These are phyloP conservation scores for Fusarium mexicanum DNA, from an alignment of 2,329 filamentous ascomycete genomes.

Conservation along the genomic window DNA sequence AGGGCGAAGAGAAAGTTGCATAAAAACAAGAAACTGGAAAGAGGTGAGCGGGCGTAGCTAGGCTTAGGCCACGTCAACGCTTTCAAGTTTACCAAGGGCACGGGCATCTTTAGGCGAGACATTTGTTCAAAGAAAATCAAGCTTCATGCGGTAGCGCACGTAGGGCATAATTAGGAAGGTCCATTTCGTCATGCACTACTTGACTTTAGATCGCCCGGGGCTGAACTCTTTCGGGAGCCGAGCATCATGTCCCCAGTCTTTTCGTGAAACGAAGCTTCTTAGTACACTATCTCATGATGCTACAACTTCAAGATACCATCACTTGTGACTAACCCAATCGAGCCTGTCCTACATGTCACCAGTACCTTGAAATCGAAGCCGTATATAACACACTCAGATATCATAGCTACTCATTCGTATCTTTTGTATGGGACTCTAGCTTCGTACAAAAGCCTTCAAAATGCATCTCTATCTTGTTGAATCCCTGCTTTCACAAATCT, in stretches of 20 bases:
- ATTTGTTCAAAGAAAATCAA: neutral
- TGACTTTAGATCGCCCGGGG: accelerated
- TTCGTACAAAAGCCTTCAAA: neutral
- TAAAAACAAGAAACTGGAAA: neutral
- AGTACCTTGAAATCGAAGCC: accelerated
- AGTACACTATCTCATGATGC: neutral
- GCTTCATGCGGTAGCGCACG: neutral
- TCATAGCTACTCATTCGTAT: neutral
- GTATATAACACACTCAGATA: neutral
- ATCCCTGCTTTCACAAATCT: neutral
- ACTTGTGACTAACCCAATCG: neutral
- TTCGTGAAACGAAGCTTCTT: neutral
- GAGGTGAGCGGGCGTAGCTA: neutral
- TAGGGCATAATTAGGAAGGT: neutral
- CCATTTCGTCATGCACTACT: neutral
- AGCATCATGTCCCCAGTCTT: neutral
- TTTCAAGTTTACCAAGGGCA: neutral
- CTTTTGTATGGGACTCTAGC: accelerated
- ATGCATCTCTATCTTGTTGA: neutral
- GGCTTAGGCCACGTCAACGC: neutral
- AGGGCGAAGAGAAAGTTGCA: too few relatives aligned
- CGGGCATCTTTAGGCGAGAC: neutral
- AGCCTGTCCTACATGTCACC: neutral
- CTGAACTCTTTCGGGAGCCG: neutral
- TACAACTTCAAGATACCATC: neutral